Percentiles rank a stretch among this genome's conserved stretches.
Conservation (phyloP, 352 stramenopile species). For the Saprolegnia diclina region DNA sequence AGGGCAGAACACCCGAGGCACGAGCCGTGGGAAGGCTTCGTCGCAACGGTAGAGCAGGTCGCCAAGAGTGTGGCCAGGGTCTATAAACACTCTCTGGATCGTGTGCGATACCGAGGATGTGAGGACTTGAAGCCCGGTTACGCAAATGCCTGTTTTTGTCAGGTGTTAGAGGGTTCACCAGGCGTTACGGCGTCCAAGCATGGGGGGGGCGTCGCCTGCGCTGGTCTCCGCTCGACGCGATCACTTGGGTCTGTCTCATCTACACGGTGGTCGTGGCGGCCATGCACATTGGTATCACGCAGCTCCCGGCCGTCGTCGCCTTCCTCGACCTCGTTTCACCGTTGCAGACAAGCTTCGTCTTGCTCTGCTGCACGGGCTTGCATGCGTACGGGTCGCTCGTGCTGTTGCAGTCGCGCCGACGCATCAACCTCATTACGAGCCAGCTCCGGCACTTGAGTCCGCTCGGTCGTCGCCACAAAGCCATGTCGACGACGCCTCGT, state of each 20-base stretch:
- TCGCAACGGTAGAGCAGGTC: too few relatives aligned
- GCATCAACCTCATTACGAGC: neutral
- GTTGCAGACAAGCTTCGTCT: neutral
- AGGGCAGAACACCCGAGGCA: too few relatives aligned
- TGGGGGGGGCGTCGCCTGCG: neutral
- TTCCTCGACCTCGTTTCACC: constrained; percentile 10
- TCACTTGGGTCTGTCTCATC: neutral
- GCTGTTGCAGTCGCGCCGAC: neutral
- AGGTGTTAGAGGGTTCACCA: neutral
- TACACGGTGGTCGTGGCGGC: neutral
- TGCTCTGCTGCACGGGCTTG: neutral
- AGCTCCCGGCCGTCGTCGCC: neutral
- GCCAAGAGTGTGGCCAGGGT: too few relatives aligned
- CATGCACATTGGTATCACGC: constrained; percentile 11
- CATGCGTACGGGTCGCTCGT: neutral
- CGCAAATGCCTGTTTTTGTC: constrained; percentile 1
- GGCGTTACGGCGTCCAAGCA: neutral
- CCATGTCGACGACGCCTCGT: neutral
- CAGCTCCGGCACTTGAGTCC: constrained; percentile 5
- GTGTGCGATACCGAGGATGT: too few relatives aligned
- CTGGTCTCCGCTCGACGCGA: constrained; percentile 1
- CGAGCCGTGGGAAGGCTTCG: too few relatives aligned
- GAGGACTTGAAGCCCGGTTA: too few relatives aligned
- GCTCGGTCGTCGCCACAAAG: neutral
- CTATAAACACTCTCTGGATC: too few relatives aligned